These are phyloP conservation scores for Juncus effusus DNA, from an alignment of 176 grass and related monocot genomes.

Conservation along the genomic window DNA sequence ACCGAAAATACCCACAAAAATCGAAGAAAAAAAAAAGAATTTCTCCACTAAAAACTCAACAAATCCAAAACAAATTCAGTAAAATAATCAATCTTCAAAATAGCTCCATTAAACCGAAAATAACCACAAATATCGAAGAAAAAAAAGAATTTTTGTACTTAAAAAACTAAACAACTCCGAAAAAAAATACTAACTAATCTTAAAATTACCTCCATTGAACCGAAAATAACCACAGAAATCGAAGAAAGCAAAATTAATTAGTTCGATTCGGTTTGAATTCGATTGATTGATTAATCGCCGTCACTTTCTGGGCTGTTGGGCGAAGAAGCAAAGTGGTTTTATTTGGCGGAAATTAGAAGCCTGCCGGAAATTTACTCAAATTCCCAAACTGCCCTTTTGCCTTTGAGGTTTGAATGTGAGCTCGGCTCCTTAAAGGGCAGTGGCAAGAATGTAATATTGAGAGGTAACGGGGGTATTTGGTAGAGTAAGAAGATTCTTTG, in stretches of 20 bases:
- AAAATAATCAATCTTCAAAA: too few species aligned
- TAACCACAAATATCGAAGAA: conserved; percentile 4
- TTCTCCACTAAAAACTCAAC: too few species aligned
- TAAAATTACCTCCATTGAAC: conserved; percentile 25
- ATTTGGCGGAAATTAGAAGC: conserved; percentile 14
- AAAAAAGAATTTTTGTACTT: neutral
- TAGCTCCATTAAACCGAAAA: conserved; percentile 18
- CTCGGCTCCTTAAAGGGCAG: too few species aligned
- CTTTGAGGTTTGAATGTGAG: neutral
- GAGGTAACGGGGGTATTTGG: too few species aligned
- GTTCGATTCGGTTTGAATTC: neutral
- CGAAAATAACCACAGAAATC: conserved; percentile 9
- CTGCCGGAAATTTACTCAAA: conserved; percentile 9
- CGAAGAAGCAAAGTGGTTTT: conserved; percentile 14
- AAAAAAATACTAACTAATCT: neutral
- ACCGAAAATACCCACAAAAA: too few species aligned
- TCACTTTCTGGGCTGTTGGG: conserved; percentile 24
- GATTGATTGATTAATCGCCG: conserved; percentile 23
- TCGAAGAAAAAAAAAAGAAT: too few species aligned
- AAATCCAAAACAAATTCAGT: too few species aligned
- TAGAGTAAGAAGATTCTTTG: too few species aligned
- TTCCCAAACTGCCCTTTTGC: conserved; percentile 23
- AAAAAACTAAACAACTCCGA: neutral
- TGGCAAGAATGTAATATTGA: too few species aligned
- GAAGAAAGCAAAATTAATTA: neutral